Evolutionary conservation across 2,329 filamentous ascomycete genomes (phyloP).

Genomic region (Cryphonectria japonica): DNA sequence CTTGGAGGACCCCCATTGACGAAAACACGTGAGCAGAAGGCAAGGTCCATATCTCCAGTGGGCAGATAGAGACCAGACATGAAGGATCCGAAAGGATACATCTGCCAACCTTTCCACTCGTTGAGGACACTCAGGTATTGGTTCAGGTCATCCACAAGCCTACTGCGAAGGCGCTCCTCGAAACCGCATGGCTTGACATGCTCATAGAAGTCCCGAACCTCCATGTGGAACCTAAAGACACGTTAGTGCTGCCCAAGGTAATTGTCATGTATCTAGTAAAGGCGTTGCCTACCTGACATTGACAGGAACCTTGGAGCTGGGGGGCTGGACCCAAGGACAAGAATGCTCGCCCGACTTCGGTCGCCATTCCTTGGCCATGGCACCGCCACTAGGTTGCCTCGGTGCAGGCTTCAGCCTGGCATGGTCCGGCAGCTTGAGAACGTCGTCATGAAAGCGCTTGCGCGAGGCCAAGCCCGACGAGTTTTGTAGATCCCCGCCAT

Average conservation of each 20-base stretch:
- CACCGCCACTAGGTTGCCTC: conserved; percentile 54
- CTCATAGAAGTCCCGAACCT: conserved; percentile 86
- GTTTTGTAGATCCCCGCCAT: conserved; percentile 40
- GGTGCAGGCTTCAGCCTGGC: conserved; percentile 55
- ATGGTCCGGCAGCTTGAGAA: conserved; percentile 63
- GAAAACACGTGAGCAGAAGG: conserved; percentile 68
- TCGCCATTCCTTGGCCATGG: conserved; percentile 57
- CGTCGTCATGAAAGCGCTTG: conserved; percentile 76
- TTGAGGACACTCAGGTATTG: conserved; percentile 48
- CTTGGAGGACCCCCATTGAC: conserved; percentile 48
- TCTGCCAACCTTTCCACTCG: conserved; percentile 45
- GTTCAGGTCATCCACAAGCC: conserved; percentile 72
- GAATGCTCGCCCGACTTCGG: conserved; percentile 45
- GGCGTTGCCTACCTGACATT: conserved; percentile 23
- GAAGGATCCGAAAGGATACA: conserved; percentile 89
- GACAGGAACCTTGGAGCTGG: conserved; percentile 56
- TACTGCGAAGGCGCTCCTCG: conserved; percentile 74
- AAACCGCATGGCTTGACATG: conserved; percentile 78
- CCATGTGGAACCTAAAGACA: conserved; percentile 75
- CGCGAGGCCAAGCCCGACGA: conserved; percentile 60
- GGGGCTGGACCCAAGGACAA: conserved; percentile 65
- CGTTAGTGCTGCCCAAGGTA: conserved; percentile 12
- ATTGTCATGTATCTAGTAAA: no score
- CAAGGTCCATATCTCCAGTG: conserved; percentile 91
- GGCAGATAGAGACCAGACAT: conserved; percentile 75